These are phyloP conservation scores for Aeschynomene evenia DNA, from an alignment of 306 rosid species.

Conservation along the genomic window DNA sequence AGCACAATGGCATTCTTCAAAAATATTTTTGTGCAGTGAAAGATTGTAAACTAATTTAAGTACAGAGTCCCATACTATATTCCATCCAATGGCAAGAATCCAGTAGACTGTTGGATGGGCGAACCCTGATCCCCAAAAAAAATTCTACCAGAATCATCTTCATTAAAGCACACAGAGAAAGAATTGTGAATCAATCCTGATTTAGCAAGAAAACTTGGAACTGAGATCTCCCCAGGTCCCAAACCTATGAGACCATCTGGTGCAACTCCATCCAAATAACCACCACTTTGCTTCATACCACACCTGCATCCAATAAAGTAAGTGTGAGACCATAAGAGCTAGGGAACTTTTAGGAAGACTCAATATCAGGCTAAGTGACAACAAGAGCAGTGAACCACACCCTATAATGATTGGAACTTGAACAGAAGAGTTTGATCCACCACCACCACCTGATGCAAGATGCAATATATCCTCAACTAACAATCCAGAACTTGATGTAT, in stretches of 20 bases:
- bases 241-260: conserved; percentile 94
- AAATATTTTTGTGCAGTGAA: conserved; percentile 1
- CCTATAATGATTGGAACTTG: conserved; percentile 79
- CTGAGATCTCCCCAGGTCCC: conserved; percentile 80
- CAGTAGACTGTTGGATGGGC: conserved; percentile 64
- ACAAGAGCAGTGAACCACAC: conserved; percentile 39
- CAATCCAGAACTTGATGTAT: conserved; percentile 88
- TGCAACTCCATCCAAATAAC: conserved; percentile 83
- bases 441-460: conserved; percentile 54
- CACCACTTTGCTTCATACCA: conserved; percentile 97
- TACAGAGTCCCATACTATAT: conserved; percentile 48
- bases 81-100: conserved; percentile 73
- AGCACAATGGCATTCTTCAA: conserved; percentile 34
- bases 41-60: conserved; percentile 23
- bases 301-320: conserved; percentile 60
- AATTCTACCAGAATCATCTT: conserved; percentile 78
- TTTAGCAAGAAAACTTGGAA: conserved; percentile 81
- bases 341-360: neutral
- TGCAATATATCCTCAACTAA: conserved; percentile 83
- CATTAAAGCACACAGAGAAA: conserved; percentile 77
- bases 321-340: conserved; percentile 12
- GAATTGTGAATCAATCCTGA: conserved; percentile 65
- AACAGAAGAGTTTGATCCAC: conserved; percentile 51
- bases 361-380: conserved; percentile 1
- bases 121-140: conserved; percentile 88